Base-by-base conservation (phyloP, 2,329 filamentous ascomycete genomes). In the Fusarium circinatum region DNA sequence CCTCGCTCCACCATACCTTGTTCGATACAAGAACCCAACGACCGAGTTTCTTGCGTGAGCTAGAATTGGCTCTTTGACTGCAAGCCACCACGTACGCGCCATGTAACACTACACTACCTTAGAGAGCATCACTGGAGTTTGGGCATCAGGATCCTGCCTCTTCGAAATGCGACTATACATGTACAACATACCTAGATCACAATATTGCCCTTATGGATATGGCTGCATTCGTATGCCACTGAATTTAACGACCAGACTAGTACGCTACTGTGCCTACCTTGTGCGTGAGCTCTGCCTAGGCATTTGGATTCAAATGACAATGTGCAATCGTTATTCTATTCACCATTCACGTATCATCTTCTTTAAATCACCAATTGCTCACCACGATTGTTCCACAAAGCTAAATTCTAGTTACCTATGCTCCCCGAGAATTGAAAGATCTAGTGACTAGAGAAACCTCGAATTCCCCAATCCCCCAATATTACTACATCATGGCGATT, bases 61-160 rank as follows among this genome's bases (percentile, higher is more conserved):
- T n/a, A 54, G 59, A 65, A 48, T 44, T 44, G 70, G 49, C 59
- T 61, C 55, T 22, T 38, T 22, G 12, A 30, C 49, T 57, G 57
- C 39, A 62, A 30, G n/a, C 57, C 32, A 57, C 45, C 26, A 61
- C 64, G 22, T 64, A 75, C 44, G 51, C 62, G 62, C 45, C 66
- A 62, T 81, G 76, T 81, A 82, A 77, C 71, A 80, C 68, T 75
- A 79, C 55, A 73, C 66, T 34, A 34, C 32, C 32, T 48, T 76
- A 66, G 32, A 71, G 75, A 73, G 68, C 75, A 79, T 79, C 71
- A 71, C 70, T 74, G 77, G 80, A 80, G 80, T 81, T 80, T 28
- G 72, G 73, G 78, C 62, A 34, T 49, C 39, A 56, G 63, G 60
- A 71, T 71, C 68, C 58, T 71, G 63, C 62, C 63, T 67, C 62